Evolutionary conservation across 805 yeast genomes (phyloP), one percentile per base, ranked within the genome.

Genomic region (Starmerella etchellsii): DNA sequence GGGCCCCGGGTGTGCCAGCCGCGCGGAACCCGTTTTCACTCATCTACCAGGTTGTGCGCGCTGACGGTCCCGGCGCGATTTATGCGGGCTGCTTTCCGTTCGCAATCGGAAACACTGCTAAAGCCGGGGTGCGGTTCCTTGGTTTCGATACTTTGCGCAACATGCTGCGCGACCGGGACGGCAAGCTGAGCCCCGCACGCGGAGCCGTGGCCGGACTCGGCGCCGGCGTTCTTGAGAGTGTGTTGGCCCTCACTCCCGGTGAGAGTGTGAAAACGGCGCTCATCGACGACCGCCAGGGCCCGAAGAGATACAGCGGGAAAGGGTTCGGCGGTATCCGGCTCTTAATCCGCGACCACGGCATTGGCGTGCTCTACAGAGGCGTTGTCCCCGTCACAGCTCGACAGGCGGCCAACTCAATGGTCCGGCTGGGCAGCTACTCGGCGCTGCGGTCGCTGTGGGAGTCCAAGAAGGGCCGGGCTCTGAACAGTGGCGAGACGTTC

Each of bases 161-260:
- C 39, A 51, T 80, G 25, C 66, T 88, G 42, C 74, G 78, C 23
- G 97, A 91, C 59, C 75, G 76, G 51, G 72, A 81, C 47, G 97
- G 97, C 6, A 81, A 83, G 60, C 64, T 91, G 36, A 76, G 91
- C 27, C 94, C 94, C 3, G 78, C 91, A 7, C 63, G 94, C 54
- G 97, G 97, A 50, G 93, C 87, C 5, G 44, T 88, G 25, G 98
- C 98, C 1, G 98, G 98, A n/a, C 66, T 91, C 33, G 96, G 97
- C 36, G 98, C 98, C 2, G 98, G 98, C 28, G 71, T 87, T 34
- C 62, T 88, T 46, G 98, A 88, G 59, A 79, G 94, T 42, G 79
- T 85, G 22, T 68, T 87, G 34, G 97, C 97, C 0, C 94, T 91
- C 36, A 88, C 98, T 0, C 98, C 98, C 2, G 85, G 87, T 41